Evolutionary conservation across 169 alveolate genomes (phyloP).

Genomic region (Cryptosporidium meleagridis): DNA sequence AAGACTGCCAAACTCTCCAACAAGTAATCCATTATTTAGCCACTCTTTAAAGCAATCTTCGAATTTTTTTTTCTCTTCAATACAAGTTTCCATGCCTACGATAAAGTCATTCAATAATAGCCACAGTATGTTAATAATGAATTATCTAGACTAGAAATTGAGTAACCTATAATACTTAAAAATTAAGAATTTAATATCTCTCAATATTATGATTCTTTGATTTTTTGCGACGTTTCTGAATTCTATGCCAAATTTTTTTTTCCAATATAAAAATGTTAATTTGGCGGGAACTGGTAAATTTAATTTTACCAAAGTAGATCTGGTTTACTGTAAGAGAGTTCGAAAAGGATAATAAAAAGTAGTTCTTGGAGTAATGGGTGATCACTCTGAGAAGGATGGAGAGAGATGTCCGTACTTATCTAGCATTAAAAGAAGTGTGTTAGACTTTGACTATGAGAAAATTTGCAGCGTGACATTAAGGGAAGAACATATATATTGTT

Average conservation of each 20-base stretch:
- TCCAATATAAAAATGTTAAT: not conserved
- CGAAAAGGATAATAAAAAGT: not conserved
- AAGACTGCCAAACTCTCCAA: slow-evolving; percentile 9
- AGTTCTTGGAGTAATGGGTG: slow-evolving; percentile 4
- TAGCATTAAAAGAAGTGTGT: slow-evolving; percentile 92
- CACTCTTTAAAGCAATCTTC: slow-evolving; percentile 41
- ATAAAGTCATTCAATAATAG: not conserved
- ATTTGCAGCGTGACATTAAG: slow-evolving; percentile 95
- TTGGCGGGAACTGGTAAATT: not conserved
- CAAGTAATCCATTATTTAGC: not conserved
- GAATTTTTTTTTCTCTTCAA: slow-evolving; percentile 19
- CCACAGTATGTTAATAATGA: too few species aligned
- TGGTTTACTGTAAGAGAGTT: not conserved
- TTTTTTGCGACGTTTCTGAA: too few species aligned
- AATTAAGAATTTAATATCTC: not conserved
- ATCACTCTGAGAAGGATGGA: slow-evolving; percentile 1
- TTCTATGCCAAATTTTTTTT: too few species aligned
- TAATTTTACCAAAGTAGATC: not conserved
- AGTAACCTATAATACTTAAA: too few species aligned
- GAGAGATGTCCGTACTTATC: slow-evolving; percentile 93
- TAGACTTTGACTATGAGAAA: slow-evolving; percentile 98
- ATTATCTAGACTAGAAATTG: not conserved
- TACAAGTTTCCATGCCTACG: slow-evolving; percentile 15
- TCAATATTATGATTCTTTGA: too few species aligned
- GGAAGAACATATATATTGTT: slow-evolving; percentile 95